phyloP scores from a whole-genome alignment of 108 stramenopile genomes.

The Mediolabrus comicus region DNA sequence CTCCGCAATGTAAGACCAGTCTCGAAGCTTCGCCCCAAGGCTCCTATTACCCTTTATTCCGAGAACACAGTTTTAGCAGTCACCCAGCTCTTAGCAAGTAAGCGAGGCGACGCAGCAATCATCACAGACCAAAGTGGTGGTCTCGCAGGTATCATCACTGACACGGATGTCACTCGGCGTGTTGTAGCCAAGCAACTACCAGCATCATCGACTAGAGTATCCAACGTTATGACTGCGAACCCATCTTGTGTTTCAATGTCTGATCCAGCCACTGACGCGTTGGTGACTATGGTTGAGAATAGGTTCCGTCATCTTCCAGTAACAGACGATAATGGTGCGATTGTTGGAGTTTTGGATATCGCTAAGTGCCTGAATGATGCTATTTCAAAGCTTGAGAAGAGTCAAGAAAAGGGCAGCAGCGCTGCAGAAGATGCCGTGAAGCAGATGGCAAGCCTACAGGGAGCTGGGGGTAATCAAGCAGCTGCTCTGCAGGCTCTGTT shows the following conservation, averaged over 20 bases:
- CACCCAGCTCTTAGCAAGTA: slow-evolving; percentile 62
- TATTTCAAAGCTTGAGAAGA: slow-evolving; percentile 85
- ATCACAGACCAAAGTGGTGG: slow-evolving; percentile 56
- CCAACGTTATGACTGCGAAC: slow-evolving; percentile 82
- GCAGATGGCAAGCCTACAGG: slow-evolving; percentile 55
- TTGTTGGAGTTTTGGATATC: slow-evolving; percentile 92
- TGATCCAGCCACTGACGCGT: slow-evolving; percentile 86
- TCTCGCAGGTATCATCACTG: slow-evolving; percentile 83
- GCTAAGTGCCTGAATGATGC: slow-evolving; percentile 96
- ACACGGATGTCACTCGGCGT: slow-evolving; percentile 77
- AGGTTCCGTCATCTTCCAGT: slow-evolving; percentile 93
- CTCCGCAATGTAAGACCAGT: slow-evolving; percentile 39
- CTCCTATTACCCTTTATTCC: slow-evolving; percentile 52
- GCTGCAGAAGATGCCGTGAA: slow-evolving; percentile 68
- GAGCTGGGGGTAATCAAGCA: slow-evolving; percentile 61
- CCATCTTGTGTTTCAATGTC: slow-evolving; percentile 81
- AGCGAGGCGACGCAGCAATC: slow-evolving; percentile 65
- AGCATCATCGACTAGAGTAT: slow-evolving; percentile 53
- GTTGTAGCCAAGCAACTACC: slow-evolving; percentile 74
- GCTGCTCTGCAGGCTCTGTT: slow-evolving; percentile 68
- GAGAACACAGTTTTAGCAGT: slow-evolving; percentile 55
- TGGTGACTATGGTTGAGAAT: slow-evolving; percentile 92
- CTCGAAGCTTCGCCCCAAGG: slow-evolving; percentile 75
- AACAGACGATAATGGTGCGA: slow-evolving; percentile 72
- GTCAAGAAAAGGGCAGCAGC: slow-evolving; percentile 48